Evolutionary conservation across 441 rosid genomes (phyloP).

Genomic region (Arabidopsis lyrata): DNA sequence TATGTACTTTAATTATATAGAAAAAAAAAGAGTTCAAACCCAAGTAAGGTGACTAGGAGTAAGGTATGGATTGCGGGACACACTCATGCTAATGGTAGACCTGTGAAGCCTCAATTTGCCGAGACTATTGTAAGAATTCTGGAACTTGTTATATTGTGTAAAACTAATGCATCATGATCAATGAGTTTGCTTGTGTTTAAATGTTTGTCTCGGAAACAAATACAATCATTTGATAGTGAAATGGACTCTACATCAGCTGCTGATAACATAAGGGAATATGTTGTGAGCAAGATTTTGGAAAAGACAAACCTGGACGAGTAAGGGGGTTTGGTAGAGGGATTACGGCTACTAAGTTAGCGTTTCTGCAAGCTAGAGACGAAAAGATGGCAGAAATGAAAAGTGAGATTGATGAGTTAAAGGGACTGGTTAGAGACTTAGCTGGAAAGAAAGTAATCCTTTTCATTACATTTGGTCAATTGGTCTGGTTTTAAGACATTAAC

Average conservation of each 20-base stretch:
- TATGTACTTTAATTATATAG: too few species aligned
- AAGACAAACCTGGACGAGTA: slow-evolving; percentile 6
- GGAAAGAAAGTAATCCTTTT: not conserved
- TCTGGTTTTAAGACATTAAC: not conserved
- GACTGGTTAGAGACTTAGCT: not conserved
- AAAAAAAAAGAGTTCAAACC: not conserved
- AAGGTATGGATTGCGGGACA: not conserved
- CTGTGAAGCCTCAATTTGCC: not conserved
- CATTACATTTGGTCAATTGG: not conserved
- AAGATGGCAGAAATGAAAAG: not conserved
- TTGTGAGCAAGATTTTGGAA: not conserved
- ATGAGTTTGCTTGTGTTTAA: not conserved
- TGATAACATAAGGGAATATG: slow-evolving; percentile 12
- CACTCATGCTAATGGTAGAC: not conserved
- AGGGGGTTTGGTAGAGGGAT: slow-evolving; percentile 15
- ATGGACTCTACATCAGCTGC: slow-evolving; percentile 8
- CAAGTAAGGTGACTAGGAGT: not conserved
- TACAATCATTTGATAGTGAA: slow-evolving; percentile 2
- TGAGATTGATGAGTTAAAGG: not conserved
- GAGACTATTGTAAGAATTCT: not conserved
- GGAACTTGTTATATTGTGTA: too few species aligned
- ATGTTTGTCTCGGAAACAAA: not conserved
- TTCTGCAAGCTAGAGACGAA: not conserved
- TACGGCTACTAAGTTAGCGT: slow-evolving; percentile 4
- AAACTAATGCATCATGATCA: not conserved